A percentile compares a stretch with the other conserved stretches of the same genome.
Evolutionary conservation across 2,329 filamentous ascomycete genomes (phyloP).

Genomic region (Incumbomyces lentus): DNA sequence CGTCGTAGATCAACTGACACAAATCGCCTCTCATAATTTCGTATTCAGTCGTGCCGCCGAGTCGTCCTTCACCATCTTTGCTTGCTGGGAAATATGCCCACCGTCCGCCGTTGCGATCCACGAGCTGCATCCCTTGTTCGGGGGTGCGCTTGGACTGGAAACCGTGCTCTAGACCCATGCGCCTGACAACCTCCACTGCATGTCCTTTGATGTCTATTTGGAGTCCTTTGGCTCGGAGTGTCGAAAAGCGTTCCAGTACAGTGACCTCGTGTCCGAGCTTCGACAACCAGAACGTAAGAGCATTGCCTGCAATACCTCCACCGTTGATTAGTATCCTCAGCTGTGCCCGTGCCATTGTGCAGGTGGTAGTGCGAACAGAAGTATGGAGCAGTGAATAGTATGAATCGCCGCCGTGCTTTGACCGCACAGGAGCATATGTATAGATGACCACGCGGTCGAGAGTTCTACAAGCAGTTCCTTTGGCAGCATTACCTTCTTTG

Average conservation of each 20-base stretch:
- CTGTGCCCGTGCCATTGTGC: background rate
- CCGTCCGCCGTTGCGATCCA: slow-evolving; percentile 31
- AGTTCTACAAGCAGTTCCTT: too few relatives aligned
- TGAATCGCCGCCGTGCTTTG: too few relatives aligned
- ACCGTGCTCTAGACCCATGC: slow-evolving; percentile 42
- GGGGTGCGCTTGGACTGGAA: slow-evolving; percentile 31
- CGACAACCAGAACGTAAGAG: slow-evolving; percentile 43
- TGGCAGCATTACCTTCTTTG: too few relatives aligned
- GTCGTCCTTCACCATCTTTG: slow-evolving; percentile 24
- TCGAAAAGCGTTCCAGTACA: slow-evolving; percentile 32
- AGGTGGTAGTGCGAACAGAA: too few relatives aligned
- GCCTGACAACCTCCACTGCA: slow-evolving; percentile 43
- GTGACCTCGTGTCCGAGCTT: slow-evolving; percentile 31
- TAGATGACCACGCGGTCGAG: too few relatives aligned
- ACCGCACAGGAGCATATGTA: too few relatives aligned
- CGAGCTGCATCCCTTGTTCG: slow-evolving; percentile 40
- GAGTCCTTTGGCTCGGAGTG: slow-evolving; percentile 39
- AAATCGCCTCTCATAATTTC: slow-evolving; percentile 49
- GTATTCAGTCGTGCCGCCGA: slow-evolving; percentile 24
- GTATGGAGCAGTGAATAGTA: too few relatives aligned
- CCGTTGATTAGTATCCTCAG: slow-evolving; percentile 42
- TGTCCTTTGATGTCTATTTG: slow-evolving; percentile 46
- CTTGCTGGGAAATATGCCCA: slow-evolving; percentile 35
- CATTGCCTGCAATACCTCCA: slow-evolving; percentile 30
- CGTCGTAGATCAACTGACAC: slow-evolving; percentile 33